Percentiles rank a stretch among this genome's conserved stretches.
Evolutionary conservation across 192 early-diverging fungal species (phyloP).

Genomic region (Coemansia sp.): DNA sequence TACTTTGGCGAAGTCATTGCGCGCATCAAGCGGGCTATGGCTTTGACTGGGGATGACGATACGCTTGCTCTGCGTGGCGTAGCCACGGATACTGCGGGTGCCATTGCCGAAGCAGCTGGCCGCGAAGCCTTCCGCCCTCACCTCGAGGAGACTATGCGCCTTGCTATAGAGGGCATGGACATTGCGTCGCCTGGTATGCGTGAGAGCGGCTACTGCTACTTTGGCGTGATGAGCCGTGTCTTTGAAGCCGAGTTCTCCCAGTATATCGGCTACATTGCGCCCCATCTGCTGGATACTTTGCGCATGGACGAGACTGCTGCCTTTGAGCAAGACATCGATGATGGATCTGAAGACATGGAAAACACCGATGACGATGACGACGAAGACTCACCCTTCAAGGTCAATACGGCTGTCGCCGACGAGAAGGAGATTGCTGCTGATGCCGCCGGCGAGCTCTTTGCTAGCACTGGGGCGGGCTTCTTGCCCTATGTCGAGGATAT

Average conservation of each 20-base stretch:
- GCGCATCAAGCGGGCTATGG: slow-evolving; percentile 71
- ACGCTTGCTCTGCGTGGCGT: slow-evolving; percentile 72
- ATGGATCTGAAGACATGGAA: slow-evolving; percentile 30
- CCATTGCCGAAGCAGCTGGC: slow-evolving; percentile 86
- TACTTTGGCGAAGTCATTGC: slow-evolving; percentile 75
- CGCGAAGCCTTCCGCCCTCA: slow-evolving; percentile 76
- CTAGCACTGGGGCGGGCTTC: slow-evolving; percentile 68
- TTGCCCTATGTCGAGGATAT: slow-evolving; percentile 80
- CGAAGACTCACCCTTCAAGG: slow-evolving; percentile 59
- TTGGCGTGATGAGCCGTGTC: slow-evolving; percentile 76
- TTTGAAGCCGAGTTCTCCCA: slow-evolving; percentile 80
- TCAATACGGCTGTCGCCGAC: slow-evolving; percentile 80
- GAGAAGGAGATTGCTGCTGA: slow-evolving; percentile 93
- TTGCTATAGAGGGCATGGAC: slow-evolving; percentile 76
- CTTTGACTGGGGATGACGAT: slow-evolving; percentile 68
- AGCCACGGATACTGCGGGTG: slow-evolving; percentile 79
- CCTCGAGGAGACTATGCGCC: slow-evolving; percentile 68
- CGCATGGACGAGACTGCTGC: slow-evolving; percentile 64
- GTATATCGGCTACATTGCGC: slow-evolving; percentile 73
- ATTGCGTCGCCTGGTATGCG: slow-evolving; percentile 70
- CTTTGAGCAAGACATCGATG: slow-evolving; percentile 20
- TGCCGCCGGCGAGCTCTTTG: slow-evolving; percentile 84
- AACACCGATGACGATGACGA: slow-evolving; percentile 61
- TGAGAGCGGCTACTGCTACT: slow-evolving; percentile 86
- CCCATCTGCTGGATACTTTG: slow-evolving; percentile 78